Evolutionary conservation across 2,329 filamentous ascomycete genomes (phyloP).

Genomic region (Alternaria infectoria): DNA sequence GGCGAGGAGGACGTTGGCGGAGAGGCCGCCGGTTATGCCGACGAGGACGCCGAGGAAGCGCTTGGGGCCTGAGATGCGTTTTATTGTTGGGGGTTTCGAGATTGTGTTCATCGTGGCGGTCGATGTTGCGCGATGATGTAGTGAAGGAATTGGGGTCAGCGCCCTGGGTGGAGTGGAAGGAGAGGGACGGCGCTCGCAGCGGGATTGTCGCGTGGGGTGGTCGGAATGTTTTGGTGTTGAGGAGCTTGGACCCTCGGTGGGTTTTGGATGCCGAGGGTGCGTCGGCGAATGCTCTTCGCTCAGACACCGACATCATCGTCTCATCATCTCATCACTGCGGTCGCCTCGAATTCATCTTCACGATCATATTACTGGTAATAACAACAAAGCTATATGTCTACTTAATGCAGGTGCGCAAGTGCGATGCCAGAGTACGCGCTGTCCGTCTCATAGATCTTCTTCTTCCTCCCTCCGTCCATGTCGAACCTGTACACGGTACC

Average conservation of each 20-base stretch:
- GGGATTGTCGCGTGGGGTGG: background rate
- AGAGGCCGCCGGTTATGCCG: conserved; percentile 39
- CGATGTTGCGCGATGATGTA: too few species aligned
- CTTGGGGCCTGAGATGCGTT: conserved; percentile 35
- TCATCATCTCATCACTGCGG: background rate
- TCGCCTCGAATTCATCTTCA: background rate
- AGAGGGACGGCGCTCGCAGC: background rate
- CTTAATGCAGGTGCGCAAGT: conserved; percentile 8
- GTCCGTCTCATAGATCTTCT: conserved; percentile 19
- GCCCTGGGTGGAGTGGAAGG: background rate
- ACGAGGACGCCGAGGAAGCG: conserved; percentile 41
- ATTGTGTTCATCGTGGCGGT: conserved; percentile 43
- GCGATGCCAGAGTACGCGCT: conserved; percentile 22
- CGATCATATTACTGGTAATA: background rate
- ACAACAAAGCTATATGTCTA: background rate
- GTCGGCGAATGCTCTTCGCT: conserved; percentile 1
- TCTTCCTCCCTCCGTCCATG: conserved; percentile 19
- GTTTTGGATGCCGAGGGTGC: conserved; percentile 17
- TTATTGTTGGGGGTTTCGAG: conserved; percentile 38
- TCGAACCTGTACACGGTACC: conserved; percentile 22
- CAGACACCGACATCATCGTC: background rate
- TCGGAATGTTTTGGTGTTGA: conserved; percentile 10
- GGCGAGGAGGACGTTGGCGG: conserved; percentile 38
- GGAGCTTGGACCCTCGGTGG: conserved; percentile 20
- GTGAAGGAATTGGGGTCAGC: background rate